These are phyloP conservation scores for Solanum piurae DNA, from an alignment of 257 asterid species.

Conservation along the genomic window DNA sequence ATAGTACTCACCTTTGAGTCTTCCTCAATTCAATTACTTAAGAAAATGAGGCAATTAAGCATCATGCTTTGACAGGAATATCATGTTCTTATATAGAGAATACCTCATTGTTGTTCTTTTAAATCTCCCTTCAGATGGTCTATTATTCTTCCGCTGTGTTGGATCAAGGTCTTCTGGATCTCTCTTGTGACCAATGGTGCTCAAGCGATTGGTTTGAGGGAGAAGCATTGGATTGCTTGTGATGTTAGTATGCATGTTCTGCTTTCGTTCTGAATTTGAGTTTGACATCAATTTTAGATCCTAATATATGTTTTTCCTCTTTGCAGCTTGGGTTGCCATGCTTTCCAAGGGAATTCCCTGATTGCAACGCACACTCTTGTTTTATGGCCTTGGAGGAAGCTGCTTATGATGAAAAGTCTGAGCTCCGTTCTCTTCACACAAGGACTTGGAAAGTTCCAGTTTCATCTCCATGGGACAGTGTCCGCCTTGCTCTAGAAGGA, in stretches of 20 bases:
- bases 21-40: background rate
- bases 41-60: background rate
- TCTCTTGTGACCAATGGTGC: constrained; percentile 57
- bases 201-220: constrained; percentile 74
- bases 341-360: constrained; percentile 80
- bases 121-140: constrained; percentile 53
- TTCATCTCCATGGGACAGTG: constrained; percentile 62
- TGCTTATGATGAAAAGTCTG: constrained; percentile 25
- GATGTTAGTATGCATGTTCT: constrained; percentile 35
- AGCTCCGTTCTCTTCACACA: constrained; percentile 37
- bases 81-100: background rate
- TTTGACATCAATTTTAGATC: background rate
- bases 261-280: background rate
- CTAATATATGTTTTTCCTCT: background rate
- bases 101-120: constrained; percentile 7
- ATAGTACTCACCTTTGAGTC: background rate
- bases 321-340: constrained; percentile 66
- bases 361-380: constrained; percentile 50
- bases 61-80: background rate
- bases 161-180: constrained; percentile 81
- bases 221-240: constrained; percentile 70
- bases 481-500: constrained; percentile 19
- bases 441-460: constrained; percentile 40
- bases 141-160: constrained; percentile 66
- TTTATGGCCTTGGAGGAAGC: constrained; percentile 42